A percentile compares a stretch with the other conserved stretches of the same genome.
Conservation (phyloP, 805 yeast genomes). For the Hagleromyces aurorensis region DNA sequence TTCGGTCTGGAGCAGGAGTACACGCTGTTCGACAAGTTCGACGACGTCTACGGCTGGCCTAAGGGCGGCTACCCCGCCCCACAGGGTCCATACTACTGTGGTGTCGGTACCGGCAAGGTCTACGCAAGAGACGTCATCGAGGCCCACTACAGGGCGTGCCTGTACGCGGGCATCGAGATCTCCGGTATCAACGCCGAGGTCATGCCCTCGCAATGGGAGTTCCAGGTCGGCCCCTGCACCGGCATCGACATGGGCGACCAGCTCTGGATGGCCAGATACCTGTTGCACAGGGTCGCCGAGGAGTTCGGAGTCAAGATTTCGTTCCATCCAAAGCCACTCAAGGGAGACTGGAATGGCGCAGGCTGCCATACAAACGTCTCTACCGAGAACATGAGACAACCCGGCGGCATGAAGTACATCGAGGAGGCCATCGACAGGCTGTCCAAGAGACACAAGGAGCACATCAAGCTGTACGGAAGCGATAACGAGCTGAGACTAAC, state of each 20-base stretch:
- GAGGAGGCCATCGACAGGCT: slow-evolving; percentile 89
- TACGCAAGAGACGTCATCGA: slow-evolving; percentile 96
- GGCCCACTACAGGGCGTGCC: slow-evolving; percentile 98
- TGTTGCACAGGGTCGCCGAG: slow-evolving; percentile 91
- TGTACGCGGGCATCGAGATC: slow-evolving; percentile 81
- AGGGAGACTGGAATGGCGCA: slow-evolving; percentile 99
- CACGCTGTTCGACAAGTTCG: slow-evolving; percentile 87
- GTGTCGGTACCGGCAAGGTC: slow-evolving; percentile 98
- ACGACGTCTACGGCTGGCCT: slow-evolving; percentile 96
- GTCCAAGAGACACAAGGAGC: slow-evolving; percentile 94
- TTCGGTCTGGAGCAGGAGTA: slow-evolving; percentile 99
- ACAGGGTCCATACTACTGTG: slow-evolving; percentile 99
- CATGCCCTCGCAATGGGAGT: slow-evolving; percentile 99
- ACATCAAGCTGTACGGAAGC: slow-evolving; percentile 88
- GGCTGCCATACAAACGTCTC: slow-evolving; percentile 99
- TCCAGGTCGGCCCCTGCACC: slow-evolving; percentile 97
- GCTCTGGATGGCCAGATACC: slow-evolving; percentile 92
- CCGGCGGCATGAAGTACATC: slow-evolving; percentile 94
- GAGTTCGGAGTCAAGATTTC: slow-evolving; percentile 98
- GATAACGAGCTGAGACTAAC: slow-evolving; percentile 95
- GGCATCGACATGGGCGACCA: slow-evolving; percentile 97
- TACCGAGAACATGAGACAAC: slow-evolving; percentile 80
- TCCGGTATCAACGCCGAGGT: slow-evolving; percentile 99
- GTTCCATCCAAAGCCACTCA: slow-evolving; percentile 97
- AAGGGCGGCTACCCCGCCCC: slow-evolving; percentile 99